Base-by-base conservation (phyloP, 441 rosid species). In the Gossypium aridum region DNA sequence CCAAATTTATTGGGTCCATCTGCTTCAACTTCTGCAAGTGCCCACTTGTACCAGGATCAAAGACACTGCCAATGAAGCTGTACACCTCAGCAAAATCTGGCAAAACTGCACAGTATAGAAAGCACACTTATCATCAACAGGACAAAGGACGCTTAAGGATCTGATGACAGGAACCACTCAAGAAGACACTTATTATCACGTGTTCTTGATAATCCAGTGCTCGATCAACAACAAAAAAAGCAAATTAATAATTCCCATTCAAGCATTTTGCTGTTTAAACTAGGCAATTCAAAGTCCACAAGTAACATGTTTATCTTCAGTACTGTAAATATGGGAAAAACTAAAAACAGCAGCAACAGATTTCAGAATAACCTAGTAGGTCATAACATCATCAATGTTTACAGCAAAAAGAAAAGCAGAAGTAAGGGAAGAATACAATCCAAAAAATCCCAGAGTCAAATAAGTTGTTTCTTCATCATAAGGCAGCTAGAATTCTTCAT, bases 51-150 rank as follows among this genome's bases (percentile, higher is more conserved):
- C 70, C 75, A 47, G 98, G 98, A 78, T 96, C 99, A 75, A 96
- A 96, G 73, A 93, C 88, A 74, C 97, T 93, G 84, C 97, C 97
- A 78, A 96, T 85, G 89, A 96, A 96, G 77, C 90, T 83, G 85
- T 96, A 96, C 26, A 96, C 98, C 85, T 92, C 88, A 78, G 93
- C 85, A 75, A 93, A 96, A 83, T 96, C 94, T 1, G 99, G 99
- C 81, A 85, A 77, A 81, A 85, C 99, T 96, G 96, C 88, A 87
- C n/a, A 75, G 59, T 57, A 60, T 49, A 73, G 47, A 80, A 73
- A 64, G 74, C 10, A 13, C 20, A 75, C 14, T 57, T 23, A 28
- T 77, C 47, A 77, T 14, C 1, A 23, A 22, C 7, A 8, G 5
- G 56, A 20, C 39, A 10, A 56, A 65, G 1, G 37, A 49, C 53